A percentile compares a stretch with the other conserved stretches of the same genome.
These are phyloP conservation scores for Blastocladiella emersonii DNA, from an alignment of 371 early-diverging fungal genomes.

Conservation along the genomic window DNA sequence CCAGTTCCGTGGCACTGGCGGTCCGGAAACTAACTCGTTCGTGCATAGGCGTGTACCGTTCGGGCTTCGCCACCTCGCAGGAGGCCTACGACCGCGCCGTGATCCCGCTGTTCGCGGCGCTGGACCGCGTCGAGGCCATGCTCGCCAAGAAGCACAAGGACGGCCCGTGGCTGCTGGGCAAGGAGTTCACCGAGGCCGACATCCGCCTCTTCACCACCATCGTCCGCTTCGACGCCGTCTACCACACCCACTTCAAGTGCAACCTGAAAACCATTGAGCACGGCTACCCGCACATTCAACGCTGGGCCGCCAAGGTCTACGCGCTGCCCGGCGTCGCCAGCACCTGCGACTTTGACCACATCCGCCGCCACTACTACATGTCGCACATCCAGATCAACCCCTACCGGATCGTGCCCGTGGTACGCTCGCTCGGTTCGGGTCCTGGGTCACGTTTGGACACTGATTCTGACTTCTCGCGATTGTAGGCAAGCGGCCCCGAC, in stretches of 20 bases:
- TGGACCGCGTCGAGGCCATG: conserved; percentile 72
- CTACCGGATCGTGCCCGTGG: conserved; percentile 59
- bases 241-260: conserved; percentile 82
- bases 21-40: background rate
- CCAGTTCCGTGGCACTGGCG: conserved; percentile 46
- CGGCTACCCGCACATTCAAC: conserved; percentile 71
- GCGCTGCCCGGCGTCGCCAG: conserved; percentile 60
- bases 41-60: background rate
- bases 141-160: conserved; percentile 40
- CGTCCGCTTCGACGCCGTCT: conserved; percentile 76
- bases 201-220: conserved; percentile 85
- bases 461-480: too few species aligned
- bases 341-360: conserved; percentile 84
- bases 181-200: conserved; percentile 76
- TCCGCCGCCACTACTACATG: conserved; percentile 86
- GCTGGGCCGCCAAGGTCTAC: conserved; percentile 71
- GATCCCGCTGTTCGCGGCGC: conserved; percentile 50
- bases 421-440: too few species aligned
- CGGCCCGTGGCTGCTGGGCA: conserved; percentile 47
- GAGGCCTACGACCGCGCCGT: conserved; percentile 29
- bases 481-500: background rate
- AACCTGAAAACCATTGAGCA: conserved; percentile 66
- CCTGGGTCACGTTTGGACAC: too few species aligned
- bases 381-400: conserved; percentile 86
- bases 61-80: conserved; percentile 85